phyloP scores from a whole-genome alignment of 1,139 yeast species.

The Groenewaldozyma sp. region DNA sequence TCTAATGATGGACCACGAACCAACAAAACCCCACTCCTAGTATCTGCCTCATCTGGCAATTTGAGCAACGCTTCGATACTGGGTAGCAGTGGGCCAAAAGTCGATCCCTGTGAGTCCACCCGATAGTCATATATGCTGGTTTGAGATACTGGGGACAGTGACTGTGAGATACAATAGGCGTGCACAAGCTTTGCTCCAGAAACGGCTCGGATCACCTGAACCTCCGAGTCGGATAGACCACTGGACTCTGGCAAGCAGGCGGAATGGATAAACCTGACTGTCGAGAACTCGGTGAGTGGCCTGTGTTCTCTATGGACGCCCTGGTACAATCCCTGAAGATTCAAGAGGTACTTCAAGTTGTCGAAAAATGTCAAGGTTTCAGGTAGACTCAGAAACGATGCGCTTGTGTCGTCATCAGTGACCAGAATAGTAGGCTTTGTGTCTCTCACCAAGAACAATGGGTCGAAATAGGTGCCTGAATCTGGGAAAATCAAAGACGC shows the following conservation, averaged over 20 bases:
- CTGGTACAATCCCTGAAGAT: conserved; percentile 6
- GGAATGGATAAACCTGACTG: conserved; percentile 26
- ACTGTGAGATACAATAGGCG: conserved; percentile 23
- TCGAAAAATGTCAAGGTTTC: conserved; percentile 13
- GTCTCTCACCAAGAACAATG: conserved; percentile 17
- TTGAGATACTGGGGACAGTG: conserved; percentile 30
- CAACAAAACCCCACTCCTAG: conserved; percentile 20
- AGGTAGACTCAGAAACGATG: conserved; percentile 19
- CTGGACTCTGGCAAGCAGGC: conserved; percentile 10
- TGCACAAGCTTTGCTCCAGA: conserved; percentile 31
- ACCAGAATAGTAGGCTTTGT: conserved; percentile 19
- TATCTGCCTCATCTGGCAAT: conserved; percentile 15
- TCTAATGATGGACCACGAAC: conserved; percentile 23
- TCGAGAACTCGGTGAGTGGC: conserved; percentile 14
- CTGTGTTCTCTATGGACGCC: background rate
- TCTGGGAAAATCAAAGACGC: conserved; percentile 23
- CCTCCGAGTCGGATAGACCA: conserved; percentile 22
- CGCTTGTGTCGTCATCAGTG: conserved; percentile 25
- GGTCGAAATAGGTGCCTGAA: conserved; percentile 19
- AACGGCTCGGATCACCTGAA: conserved; percentile 26
- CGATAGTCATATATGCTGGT: conserved; percentile 32
- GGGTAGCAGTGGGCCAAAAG: conserved; percentile 30
- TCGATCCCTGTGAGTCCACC: conserved; percentile 11
- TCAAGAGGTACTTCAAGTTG: conserved; percentile 17
- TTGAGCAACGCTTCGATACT: conserved; percentile 24